Percentiles rank a stretch among this genome's conserved stretches.
These are phyloP conservation scores for Cladosporium sp. DNA, from an alignment of 2,329 filamentous ascomycete genomes.

Conservation along the genomic window DNA sequence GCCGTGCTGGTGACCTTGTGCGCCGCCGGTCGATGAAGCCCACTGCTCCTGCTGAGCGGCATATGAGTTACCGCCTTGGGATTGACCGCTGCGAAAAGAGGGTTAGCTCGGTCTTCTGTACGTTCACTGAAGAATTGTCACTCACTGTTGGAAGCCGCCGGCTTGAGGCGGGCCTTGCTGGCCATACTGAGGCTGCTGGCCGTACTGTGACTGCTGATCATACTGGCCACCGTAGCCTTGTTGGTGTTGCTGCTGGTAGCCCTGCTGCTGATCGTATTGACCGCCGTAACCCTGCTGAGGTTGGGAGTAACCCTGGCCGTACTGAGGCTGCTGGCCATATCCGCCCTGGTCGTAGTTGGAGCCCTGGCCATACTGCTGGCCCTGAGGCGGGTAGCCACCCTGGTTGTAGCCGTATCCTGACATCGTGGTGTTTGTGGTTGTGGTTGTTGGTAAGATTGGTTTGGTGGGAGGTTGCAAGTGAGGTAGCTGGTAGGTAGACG, in stretches of 20 bases:
- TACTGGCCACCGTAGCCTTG: conserved; percentile 15
- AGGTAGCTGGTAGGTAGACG: too few species aligned
- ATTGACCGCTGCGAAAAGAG: conserved; percentile 21
- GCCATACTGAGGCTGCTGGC: conserved; percentile 22
- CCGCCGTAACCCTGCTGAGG: conserved; percentile 15
- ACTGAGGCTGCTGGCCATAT: conserved; percentile 16
- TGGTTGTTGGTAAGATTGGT: neutral
- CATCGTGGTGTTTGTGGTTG: conserved; percentile 33
- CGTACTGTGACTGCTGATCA: conserved; percentile 16
- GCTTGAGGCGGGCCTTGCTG: conserved; percentile 22
- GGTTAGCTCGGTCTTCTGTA: neutral
- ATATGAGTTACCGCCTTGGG: conserved; percentile 18
- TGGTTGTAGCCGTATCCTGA: conserved; percentile 45
- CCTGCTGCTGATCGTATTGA: conserved; percentile 12
- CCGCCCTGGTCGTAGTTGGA: conserved; percentile 22
- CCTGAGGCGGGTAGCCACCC: conserved; percentile 15
- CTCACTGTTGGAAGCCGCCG: conserved; percentile 20
- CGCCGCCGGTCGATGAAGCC: conserved; percentile 29
- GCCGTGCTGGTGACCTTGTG: conserved; percentile 34
- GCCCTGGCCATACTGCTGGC: conserved; percentile 20
- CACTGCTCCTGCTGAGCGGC: conserved; percentile 11
- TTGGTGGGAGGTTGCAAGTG: neutral
- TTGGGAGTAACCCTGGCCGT: conserved; percentile 15
- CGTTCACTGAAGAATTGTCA: neutral
- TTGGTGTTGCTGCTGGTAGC: conserved; percentile 19